These are phyloP conservation scores for Phoma sp. DNA, from an alignment of 2,329 filamentous ascomycete genomes.

Conservation along the genomic window DNA sequence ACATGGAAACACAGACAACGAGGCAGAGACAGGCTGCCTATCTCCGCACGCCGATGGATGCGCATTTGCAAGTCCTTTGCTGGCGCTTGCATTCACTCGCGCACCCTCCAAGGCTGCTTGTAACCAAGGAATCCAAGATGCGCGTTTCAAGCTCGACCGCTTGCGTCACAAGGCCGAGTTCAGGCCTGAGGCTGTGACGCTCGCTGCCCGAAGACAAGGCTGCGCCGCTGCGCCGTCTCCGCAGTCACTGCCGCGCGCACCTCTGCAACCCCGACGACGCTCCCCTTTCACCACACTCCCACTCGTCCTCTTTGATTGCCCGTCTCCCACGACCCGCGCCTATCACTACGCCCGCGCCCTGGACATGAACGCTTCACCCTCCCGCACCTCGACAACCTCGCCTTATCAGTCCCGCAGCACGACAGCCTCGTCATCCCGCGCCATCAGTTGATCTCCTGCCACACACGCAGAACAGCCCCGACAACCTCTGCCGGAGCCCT, in stretches of 20 bases:
- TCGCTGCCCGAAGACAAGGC: constrained; percentile 25
- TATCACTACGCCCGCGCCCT: constrained; percentile 33
- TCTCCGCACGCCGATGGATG: neutral
- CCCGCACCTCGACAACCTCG: constrained; percentile 26
- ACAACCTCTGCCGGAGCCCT: constrained; percentile 35
- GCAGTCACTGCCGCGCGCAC: constrained; percentile 25
- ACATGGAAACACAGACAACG: neutral
- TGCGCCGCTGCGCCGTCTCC: constrained; percentile 28
- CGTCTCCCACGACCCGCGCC: constrained; percentile 27
- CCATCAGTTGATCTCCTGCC: constrained; percentile 21
- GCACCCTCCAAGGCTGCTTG: neutral
- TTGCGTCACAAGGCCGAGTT: constrained; percentile 16
- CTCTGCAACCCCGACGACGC: neutral
- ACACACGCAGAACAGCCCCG: constrained; percentile 27
- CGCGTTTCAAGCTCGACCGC: neutral
- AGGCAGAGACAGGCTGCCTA: neutral
- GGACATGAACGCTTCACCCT: constrained; percentile 46
- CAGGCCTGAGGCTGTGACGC: constrained; percentile 17
- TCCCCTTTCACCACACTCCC: constrained; percentile 17
- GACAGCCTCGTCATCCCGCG: constrained; percentile 33
- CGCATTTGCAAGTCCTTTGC: neutral
- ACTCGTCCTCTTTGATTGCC: constrained; percentile 4
- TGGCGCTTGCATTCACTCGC: neutral
- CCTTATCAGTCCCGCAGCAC: constrained; percentile 27
- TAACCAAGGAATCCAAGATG: neutral